Evolutionary conservation across 345 rosid species (phyloP).

Genomic region (Murraya paniculata): DNA sequence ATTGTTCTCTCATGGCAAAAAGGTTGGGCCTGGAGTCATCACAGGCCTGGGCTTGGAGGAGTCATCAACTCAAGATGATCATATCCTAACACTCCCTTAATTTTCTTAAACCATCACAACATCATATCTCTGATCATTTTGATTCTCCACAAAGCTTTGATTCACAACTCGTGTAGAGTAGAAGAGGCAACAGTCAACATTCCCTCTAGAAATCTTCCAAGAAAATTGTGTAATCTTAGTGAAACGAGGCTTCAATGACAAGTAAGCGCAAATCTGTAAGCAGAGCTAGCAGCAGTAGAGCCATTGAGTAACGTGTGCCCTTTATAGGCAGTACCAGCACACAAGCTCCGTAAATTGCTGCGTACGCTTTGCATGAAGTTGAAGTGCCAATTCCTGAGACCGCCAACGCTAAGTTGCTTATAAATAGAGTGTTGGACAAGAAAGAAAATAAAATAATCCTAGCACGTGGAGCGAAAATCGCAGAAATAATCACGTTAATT

Average conservation of each 20-base stretch:
- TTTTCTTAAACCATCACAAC: too few relatives aligned
- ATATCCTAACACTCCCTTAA: too few relatives aligned
- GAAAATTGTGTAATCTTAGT: slow-evolving; percentile 6
- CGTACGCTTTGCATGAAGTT: slow-evolving; percentile 6
- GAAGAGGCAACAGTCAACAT: too few relatives aligned
- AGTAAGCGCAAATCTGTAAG: slow-evolving; percentile 14
- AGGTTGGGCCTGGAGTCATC: too few relatives aligned
- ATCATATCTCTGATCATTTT: too few relatives aligned
- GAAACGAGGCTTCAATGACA: slow-evolving; percentile 34
- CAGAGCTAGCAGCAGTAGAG: slow-evolving; percentile 1
- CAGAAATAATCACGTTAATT: background rate
- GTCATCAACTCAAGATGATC: too few relatives aligned
- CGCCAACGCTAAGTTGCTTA: slow-evolving; percentile 36
- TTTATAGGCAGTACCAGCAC: slow-evolving; percentile 8
- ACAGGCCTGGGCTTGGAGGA: too few relatives aligned
- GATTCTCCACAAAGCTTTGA: too few relatives aligned
- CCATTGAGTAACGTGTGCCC: slow-evolving; percentile 13
- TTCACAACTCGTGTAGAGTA: too few relatives aligned
- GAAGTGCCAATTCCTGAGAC: slow-evolving; percentile 19
- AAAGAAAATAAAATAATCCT: background rate
- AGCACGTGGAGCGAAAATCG: background rate
- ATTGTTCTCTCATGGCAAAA: too few relatives aligned
- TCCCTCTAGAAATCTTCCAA: slow-evolving; percentile 26
- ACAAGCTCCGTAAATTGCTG: slow-evolving; percentile 28
- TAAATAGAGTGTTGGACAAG: slow-evolving; percentile 11